Conservation (phyloP, 805 yeast species). For the Kazachstania africana region DNA sequence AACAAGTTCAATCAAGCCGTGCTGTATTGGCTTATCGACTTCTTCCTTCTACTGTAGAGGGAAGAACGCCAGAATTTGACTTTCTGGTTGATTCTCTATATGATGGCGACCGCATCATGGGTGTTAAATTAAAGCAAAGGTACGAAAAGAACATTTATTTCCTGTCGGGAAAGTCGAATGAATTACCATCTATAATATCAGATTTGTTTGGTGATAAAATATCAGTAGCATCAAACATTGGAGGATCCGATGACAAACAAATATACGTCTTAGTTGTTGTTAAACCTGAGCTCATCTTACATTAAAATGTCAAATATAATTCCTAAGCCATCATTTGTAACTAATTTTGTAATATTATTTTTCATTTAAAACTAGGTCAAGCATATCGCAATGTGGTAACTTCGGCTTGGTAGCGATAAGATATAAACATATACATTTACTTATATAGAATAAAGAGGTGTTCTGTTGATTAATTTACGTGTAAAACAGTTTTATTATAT, state of each 20-base stretch:
- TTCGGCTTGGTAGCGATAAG: too few species aligned
- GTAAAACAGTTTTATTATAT: too few species aligned
- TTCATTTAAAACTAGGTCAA: too few species aligned
- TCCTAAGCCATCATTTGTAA: too few species aligned
- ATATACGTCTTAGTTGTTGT: conserved; percentile 12
- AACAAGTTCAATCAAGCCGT: conserved; percentile 12
- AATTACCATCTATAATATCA: conserved; percentile 3
- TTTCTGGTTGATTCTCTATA: conserved; percentile 10
- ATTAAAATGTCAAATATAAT: too few species aligned
- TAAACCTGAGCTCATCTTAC: conserved; percentile 9
- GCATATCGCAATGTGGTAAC: too few species aligned
- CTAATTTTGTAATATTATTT: background rate
- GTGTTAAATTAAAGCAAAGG: conserved; percentile 11
- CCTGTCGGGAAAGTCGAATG: conserved; percentile 21
- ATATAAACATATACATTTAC: too few species aligned
- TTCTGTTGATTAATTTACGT: too few species aligned
- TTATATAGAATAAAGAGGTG: too few species aligned
- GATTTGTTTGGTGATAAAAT: conserved; percentile 1
- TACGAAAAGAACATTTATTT: conserved; percentile 24
- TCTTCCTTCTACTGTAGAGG: conserved; percentile 2
- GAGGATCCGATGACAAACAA: conserved; percentile 2
- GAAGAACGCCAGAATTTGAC: background rate
- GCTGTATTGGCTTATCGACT: conserved; percentile 13
- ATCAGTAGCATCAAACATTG: background rate
- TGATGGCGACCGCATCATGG: conserved; percentile 12